Percentiles rank a stretch among this genome's conserved stretches.
phyloP scores from a whole-genome alignment of 2,329 filamentous ascomycete species.

The Biscogniauxia mediterranea region DNA sequence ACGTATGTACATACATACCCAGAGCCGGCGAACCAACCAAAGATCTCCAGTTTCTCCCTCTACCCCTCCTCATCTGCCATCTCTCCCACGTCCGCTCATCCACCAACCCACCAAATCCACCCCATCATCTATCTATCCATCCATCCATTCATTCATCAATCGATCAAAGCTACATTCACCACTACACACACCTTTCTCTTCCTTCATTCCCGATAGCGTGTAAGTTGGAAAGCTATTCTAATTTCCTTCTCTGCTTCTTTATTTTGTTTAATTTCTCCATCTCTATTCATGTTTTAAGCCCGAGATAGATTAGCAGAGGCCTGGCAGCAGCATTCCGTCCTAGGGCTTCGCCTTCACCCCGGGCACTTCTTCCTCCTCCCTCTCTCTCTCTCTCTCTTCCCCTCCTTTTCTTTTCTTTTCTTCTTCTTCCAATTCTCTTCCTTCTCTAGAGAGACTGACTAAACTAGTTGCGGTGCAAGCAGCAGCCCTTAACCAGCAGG shows the following conservation, averaged over 20 bases:
- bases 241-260: background rate
- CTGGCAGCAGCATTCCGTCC: background rate
- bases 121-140: background rate
- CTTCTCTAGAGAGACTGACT: background rate
- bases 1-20: background rate
- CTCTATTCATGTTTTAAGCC: background rate
- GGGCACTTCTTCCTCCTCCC: too few relatives aligned
- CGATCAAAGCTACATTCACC: background rate
- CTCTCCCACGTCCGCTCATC: background rate
- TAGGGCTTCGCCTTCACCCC: too few relatives aligned
- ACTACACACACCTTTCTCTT: background rate
- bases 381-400: background rate
- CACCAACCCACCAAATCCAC: background rate
- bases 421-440: background rate
- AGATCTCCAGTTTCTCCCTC: background rate
- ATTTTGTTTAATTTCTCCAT: background rate
- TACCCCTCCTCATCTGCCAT: background rate
- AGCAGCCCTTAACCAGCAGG: slow-evolving; percentile 6
- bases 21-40: background rate
- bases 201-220: background rate
- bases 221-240: background rate
- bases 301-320: background rate
- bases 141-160: background rate
- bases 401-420: background rate
- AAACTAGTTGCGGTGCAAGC: slow-evolving; percentile 15